These are phyloP conservation scores for Chloromonas sp. DNA, from an alignment of 163 green algal genomes.

Conservation along the genomic window DNA sequence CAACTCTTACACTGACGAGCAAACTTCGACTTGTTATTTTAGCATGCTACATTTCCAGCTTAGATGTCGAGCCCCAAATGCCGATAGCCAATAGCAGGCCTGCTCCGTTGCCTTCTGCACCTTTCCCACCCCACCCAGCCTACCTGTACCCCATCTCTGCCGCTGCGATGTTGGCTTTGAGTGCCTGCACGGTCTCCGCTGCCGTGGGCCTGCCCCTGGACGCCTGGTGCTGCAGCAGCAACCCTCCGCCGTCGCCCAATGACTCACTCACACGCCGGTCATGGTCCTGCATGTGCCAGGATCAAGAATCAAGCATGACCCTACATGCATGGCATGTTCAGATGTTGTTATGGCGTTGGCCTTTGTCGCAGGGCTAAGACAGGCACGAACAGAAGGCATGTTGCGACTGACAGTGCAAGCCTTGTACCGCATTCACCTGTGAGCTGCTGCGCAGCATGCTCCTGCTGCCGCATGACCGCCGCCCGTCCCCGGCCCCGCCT, in stretches of 20 bases:
- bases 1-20: too few relatives aligned
- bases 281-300: not conserved
- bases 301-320: not conserved
- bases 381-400: too few relatives aligned
- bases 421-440: not conserved
- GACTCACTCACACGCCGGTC: not conserved
- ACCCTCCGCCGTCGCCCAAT: not conserved
- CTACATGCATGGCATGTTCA: too few relatives aligned
- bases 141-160: constrained; percentile 1
- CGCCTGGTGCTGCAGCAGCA: not conserved
- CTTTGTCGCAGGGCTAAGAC: too few relatives aligned
- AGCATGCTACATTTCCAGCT: too few relatives aligned
- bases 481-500: not conserved
- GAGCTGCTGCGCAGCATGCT: not conserved
- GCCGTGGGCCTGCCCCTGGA: constrained; percentile 11
- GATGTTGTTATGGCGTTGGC: too few relatives aligned
- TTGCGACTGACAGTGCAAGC: too few relatives aligned
- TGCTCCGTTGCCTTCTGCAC: not conserved
- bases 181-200: constrained; percentile 25
- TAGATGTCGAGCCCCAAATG: too few relatives aligned
- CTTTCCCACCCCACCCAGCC: not conserved
- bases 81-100: too few relatives aligned
- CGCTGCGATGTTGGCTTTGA: constrained; percentile 23
- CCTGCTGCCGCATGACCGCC: not conserved
- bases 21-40: too few relatives aligned